phyloP scores from a whole-genome alignment of 148 eudicot genomes.

The Hydrangea macrophylla region DNA sequence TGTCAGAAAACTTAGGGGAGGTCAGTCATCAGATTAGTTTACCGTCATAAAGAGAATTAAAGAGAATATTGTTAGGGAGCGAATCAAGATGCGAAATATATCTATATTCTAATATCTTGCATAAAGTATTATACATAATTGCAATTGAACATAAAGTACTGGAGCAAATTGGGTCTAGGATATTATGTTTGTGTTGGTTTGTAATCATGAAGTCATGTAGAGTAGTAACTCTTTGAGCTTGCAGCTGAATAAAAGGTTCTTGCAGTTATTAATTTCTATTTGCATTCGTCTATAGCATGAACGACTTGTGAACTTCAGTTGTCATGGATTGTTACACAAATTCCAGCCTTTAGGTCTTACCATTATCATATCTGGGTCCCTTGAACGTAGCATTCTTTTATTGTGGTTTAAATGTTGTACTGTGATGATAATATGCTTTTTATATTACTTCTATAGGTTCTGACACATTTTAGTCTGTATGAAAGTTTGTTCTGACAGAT shows the following conservation, averaged over 20 bases:
- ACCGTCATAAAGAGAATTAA: too few relatives aligned
- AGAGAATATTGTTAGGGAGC: not conserved
- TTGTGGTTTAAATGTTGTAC: not conserved
- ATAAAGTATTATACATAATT: not conserved
- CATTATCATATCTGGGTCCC: not conserved
- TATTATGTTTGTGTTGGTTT: not conserved
- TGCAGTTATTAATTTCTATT: not conserved
- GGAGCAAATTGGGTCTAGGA: not conserved
- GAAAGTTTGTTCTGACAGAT: conserved; percentile 73
- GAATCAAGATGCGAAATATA: not conserved
- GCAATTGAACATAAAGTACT: not conserved
- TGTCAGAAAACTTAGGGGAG: too few relatives aligned
- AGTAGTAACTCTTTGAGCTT: not conserved
- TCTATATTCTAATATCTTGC: not conserved
- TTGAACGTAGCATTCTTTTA: not conserved
- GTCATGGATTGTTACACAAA: not conserved
- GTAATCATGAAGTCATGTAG: not conserved
- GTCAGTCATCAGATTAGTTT: too few relatives aligned
- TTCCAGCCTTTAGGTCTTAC: not conserved
- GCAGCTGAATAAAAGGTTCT: not conserved
- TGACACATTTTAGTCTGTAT: conserved; percentile 13
- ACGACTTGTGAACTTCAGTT: not conserved
- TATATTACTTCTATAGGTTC: not conserved
- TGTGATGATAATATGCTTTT: not conserved
- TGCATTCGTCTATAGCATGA: not conserved